Evolutionary conservation across 495 filamentous ascomycete species (phyloP).

Genomic region (Lasiosphaeria miniovina): DNA sequence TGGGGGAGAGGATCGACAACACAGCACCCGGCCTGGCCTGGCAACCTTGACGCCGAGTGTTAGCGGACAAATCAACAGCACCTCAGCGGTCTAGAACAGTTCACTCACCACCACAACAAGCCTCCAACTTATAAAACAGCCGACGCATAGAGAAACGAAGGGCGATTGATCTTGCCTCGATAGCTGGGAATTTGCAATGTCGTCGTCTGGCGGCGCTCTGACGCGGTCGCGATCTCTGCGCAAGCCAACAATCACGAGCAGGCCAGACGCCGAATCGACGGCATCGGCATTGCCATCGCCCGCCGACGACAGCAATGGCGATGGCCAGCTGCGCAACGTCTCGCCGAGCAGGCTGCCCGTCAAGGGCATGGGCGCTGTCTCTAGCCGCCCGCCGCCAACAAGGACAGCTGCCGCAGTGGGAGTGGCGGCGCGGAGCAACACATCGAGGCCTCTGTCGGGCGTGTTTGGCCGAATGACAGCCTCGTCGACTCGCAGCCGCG

Average conservation of each 20-base stretch:
- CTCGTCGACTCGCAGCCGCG: background rate
- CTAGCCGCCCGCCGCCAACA: constrained; percentile 2
- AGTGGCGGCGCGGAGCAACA: background rate
- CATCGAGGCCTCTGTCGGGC: constrained; percentile 7
- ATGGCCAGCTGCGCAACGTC: constrained; percentile 18
- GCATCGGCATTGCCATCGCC: no score
- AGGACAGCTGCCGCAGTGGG: constrained; percentile 1
- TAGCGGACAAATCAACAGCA: no score
- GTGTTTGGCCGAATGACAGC: constrained; percentile 6
- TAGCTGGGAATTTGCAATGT: constrained; percentile 8
- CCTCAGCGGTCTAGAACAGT: no score
- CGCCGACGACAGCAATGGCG: constrained; percentile 3
- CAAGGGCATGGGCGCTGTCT: constrained; percentile 25
- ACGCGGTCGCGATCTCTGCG: constrained; percentile 46
- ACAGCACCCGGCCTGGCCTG: no score
- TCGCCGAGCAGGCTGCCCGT: constrained; percentile 51
- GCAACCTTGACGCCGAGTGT: no score
- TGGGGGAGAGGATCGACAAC: no score
- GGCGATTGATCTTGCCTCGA: background rate
- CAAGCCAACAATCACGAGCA: constrained; percentile 26
- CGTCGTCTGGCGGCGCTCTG: constrained; percentile 29
- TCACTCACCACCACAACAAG: no score
- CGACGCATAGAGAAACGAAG: background rate
- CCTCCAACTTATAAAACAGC: no score
- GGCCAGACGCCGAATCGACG: background rate